A percentile compares a stretch with the other conserved stretches of the same genome.
Evolutionary conservation across 257 asterid genomes (phyloP).

Genomic region (Scutellaria minor): DNA sequence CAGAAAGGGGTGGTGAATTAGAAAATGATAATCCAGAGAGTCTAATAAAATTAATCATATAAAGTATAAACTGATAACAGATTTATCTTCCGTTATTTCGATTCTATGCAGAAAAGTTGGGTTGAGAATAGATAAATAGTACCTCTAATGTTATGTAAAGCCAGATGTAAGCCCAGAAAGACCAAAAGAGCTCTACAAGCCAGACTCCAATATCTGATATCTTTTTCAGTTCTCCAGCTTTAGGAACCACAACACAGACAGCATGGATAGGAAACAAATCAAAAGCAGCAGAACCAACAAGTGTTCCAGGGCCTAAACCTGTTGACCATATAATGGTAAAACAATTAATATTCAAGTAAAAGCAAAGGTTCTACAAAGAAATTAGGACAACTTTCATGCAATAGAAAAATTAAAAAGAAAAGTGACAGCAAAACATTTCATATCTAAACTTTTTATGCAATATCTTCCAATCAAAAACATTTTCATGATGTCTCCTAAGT

Average conservation of each 20-base stretch:
- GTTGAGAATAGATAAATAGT: conserved; percentile 28
- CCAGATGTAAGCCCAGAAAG: conserved; percentile 99
- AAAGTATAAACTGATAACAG: background rate
- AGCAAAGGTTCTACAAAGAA: conserved; percentile 7
- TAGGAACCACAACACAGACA: conserved; percentile 92
- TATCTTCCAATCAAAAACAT: background rate
- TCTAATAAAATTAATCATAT: conserved; percentile 4
- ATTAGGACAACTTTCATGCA: conserved; percentile 10
- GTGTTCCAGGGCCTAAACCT: conserved; percentile 99
- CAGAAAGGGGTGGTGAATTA: background rate
- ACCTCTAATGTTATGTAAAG: conserved; percentile 93
- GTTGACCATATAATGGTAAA: conserved; percentile 27
- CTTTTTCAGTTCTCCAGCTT: conserved; percentile 88
- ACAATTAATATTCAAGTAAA: conserved; percentile 23
- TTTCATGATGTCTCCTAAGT: conserved; percentile 8
- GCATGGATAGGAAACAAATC: conserved; percentile 98
- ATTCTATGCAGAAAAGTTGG: conserved; percentile 14
- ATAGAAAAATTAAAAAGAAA: background rate
- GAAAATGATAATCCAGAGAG: background rate
- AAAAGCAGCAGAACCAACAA: conserved; percentile 97
- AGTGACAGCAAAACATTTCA: background rate
- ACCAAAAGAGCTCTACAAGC: conserved; percentile 98
- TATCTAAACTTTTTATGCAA: background rate
- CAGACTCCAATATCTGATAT: conserved; percentile 93
- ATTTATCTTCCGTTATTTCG: conserved; percentile 1